Evolutionary conservation across 179 eudicot species (phyloP).

Genomic region (Silene noctiflora): DNA sequence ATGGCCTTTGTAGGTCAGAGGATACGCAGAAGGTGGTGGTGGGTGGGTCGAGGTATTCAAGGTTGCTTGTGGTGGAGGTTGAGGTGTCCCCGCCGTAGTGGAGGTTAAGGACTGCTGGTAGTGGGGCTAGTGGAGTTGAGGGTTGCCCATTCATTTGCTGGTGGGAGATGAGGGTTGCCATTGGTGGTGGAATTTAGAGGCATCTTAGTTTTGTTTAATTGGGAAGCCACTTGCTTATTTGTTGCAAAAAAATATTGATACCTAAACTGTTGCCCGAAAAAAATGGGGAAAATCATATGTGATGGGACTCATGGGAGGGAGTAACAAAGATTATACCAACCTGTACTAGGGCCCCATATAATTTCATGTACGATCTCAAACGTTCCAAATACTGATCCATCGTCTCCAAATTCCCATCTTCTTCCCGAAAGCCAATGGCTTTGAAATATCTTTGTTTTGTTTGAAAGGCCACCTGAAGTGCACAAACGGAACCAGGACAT

Average conservation of each 20-base stretch:
- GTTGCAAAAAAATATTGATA: background rate
- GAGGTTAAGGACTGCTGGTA: too few relatives aligned
- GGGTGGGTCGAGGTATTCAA: background rate
- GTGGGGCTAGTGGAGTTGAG: background rate
- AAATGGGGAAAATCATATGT: too few relatives aligned
- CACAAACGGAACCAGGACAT: conserved; percentile 3
- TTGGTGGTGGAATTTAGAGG: background rate
- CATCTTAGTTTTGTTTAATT: background rate
- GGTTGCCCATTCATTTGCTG: background rate
- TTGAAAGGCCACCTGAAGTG: conserved; percentile 45
- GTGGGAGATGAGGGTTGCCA: background rate
- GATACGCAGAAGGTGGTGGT: background rate
- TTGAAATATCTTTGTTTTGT: conserved; percentile 54
- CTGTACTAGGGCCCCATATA: conserved; percentile 96
- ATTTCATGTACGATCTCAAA: conserved; percentile 54
- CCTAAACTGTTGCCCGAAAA: background rate
- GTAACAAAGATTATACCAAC: conserved; percentile 31
- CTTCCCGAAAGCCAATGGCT: conserved; percentile 69
- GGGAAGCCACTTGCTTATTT: background rate
- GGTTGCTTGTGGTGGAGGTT: background rate
- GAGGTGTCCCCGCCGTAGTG: background rate
- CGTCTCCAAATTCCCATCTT: conserved; percentile 58
- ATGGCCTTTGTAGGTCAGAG: background rate
- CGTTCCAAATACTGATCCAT: conserved; percentile 55
- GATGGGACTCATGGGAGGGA: background rate